These are phyloP conservation scores for Mycosphaerella sp. DNA, from an alignment of 2,329 filamentous ascomycete species.

Conservation along the genomic window DNA sequence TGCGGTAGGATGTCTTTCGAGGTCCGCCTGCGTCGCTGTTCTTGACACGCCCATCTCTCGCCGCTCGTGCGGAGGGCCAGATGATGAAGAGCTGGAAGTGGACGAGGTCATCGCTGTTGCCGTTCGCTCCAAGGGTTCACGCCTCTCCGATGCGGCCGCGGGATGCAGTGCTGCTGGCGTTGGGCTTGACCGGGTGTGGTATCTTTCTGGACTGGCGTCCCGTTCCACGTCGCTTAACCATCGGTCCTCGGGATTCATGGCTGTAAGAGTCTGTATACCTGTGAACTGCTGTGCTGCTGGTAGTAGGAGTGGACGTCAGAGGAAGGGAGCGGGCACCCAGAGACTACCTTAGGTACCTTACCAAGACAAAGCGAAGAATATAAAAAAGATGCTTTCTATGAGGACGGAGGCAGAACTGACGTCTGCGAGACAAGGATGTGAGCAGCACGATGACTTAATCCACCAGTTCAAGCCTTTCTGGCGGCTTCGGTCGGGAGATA, in stretches of 20 bases:
- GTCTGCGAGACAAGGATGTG: not conserved
- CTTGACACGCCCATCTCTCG: slow-evolving; percentile 52
- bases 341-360: too few relatives aligned
- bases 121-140: slow-evolving; percentile 51
- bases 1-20: slow-evolving; percentile 65
- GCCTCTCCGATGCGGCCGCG: slow-evolving; percentile 30
- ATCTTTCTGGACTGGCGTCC: slow-evolving; percentile 46
- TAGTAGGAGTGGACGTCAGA: not conserved
- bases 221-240: slow-evolving; percentile 51
- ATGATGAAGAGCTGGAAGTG: slow-evolving; percentile 38
- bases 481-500: slow-evolving; percentile 7
- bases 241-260: slow-evolving; percentile 50
- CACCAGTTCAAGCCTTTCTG: not conserved
- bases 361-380: not conserved
- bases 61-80: slow-evolving; percentile 33
- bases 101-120: slow-evolving; percentile 47
- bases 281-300: not conserved
- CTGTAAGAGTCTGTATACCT: slow-evolving; percentile 36
- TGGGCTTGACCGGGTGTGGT: slow-evolving; percentile 14
- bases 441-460: slow-evolving; percentile 5
- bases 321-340: not conserved
- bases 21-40: slow-evolving; percentile 55
- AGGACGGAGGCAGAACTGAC: not conserved
- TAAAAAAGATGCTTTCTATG: not conserved
- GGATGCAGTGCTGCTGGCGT: slow-evolving; percentile 38